Evolutionary conservation across 2,329 filamentous ascomycete genomes (phyloP).

Genomic region (Ophiocordyceps sinensis): DNA sequence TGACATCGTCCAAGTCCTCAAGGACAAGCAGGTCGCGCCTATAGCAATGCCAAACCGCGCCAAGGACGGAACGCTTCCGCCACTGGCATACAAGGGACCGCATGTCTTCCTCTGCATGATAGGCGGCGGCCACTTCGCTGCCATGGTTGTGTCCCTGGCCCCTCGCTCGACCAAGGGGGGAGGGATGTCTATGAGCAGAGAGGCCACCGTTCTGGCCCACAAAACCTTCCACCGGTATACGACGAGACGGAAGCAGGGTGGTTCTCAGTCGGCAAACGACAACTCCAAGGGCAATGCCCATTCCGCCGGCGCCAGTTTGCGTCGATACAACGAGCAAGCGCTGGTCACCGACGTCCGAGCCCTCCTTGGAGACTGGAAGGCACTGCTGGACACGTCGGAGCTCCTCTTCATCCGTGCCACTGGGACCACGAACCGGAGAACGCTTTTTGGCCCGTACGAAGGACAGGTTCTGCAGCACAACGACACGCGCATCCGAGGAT

Average conservation of each 20-base stretch:
- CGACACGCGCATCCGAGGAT: constrained; percentile 68
- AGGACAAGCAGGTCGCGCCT: constrained; percentile 62
- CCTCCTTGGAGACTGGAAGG: constrained; percentile 72
- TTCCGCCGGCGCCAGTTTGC: constrained; percentile 78
- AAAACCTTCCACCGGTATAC: constrained; percentile 98
- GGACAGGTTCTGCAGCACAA: constrained; percentile 68
- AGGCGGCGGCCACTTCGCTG: constrained; percentile 91
- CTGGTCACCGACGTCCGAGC: constrained; percentile 76
- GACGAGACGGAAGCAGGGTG: constrained; percentile 89
- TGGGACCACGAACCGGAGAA: constrained; percentile 71
- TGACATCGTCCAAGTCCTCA: constrained; percentile 52
- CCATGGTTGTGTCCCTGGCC: constrained; percentile 82
- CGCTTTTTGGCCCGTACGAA: constrained; percentile 83
- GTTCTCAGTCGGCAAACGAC: constrained; percentile 86
- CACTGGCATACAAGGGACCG: constrained; percentile 50
- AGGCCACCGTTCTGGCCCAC: constrained; percentile 80
- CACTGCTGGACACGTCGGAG: constrained; percentile 69
- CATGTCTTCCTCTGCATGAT: constrained; percentile 98
- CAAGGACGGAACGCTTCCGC: constrained; percentile 42
- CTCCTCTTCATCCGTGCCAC: constrained; percentile 82
- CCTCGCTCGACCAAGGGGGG: constrained; percentile 64
- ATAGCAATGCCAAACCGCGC: constrained; percentile 35
- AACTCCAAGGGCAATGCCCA: constrained; percentile 87
- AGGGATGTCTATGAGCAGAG: constrained; percentile 56
- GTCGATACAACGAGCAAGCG: constrained; percentile 88